Conservation (phyloP, 257 asterid species). For the Gentiana straminea region DNA sequence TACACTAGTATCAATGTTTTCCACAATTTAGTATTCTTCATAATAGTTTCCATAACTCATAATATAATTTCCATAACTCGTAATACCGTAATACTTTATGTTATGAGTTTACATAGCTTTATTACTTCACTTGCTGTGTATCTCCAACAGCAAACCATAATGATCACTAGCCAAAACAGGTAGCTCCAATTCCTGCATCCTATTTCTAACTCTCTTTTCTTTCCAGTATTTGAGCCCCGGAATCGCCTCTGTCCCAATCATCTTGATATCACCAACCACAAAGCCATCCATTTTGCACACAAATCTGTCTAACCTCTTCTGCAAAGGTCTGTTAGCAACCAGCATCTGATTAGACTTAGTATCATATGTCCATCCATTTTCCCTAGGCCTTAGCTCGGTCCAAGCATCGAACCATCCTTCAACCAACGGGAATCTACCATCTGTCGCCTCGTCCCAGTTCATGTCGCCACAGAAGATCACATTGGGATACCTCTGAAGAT, state of each 20-base stretch:
- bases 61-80: too few species aligned
- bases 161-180: constrained; percentile 10
- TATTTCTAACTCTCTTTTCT: constrained; percentile 5
- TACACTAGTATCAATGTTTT: too few species aligned
- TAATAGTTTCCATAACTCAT: too few species aligned
- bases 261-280: background rate
- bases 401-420: constrained; percentile 7
- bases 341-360: constrained; percentile 5
- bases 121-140: background rate
- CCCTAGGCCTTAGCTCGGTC: background rate
- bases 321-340: constrained; percentile 1
- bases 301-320: constrained; percentile 6
- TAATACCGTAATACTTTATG: too few species aligned
- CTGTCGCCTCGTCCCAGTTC: constrained; percentile 5
- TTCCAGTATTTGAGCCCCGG: constrained; percentile 7
- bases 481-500: background rate
- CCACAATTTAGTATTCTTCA: too few species aligned
- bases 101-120: too few species aligned
- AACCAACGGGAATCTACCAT: background rate
- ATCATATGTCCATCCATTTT: constrained; percentile 6
- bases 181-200: constrained; percentile 3
- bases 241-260: constrained; percentile 3
- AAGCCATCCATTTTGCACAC: constrained; percentile 4
- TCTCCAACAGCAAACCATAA: constrained; percentile 6
- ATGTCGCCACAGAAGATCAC: constrained; percentile 10